Evolutionary conservation across 768 basidiomycete genomes (phyloP).

Genomic region (Phaeolepiota aurea): DNA sequence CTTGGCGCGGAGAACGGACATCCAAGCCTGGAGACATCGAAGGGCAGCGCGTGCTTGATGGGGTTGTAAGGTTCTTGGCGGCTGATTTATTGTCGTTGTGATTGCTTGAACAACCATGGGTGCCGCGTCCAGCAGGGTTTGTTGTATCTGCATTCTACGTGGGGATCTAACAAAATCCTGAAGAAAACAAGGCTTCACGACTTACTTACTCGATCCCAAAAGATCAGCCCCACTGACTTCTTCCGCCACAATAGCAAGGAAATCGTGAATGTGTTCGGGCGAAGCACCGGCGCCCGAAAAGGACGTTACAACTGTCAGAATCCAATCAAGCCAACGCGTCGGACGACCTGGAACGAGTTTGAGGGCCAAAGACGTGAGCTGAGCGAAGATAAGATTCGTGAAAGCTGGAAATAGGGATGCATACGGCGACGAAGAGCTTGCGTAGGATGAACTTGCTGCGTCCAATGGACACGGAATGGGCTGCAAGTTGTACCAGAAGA

Average conservation of each 20-base stretch:
- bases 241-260: constrained; percentile 77
- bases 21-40: constrained; percentile 80
- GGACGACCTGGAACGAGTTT: constrained; percentile 55
- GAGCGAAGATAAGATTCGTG: constrained; percentile 5
- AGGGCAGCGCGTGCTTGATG: constrained; percentile 63
- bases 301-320: constrained; percentile 51
- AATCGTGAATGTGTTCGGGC: constrained; percentile 58
- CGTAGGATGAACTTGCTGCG: constrained; percentile 68
- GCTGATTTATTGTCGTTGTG: constrained; percentile 41
- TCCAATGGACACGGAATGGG: constrained; percentile 50
- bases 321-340: constrained; percentile 70
- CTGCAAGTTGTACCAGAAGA: constrained; percentile 62
- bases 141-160: constrained; percentile 51
- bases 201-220: constrained; percentile 64
- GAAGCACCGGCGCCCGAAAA: constrained; percentile 55
- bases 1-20: constrained; percentile 61
- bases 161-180: constrained; percentile 2
- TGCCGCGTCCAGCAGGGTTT: constrained; percentile 58
- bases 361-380: constrained; percentile 66
- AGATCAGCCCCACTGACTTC: constrained; percentile 75
- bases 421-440: constrained; percentile 82
- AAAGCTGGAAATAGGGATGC: constrained; percentile 14
- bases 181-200: constrained; percentile 9
- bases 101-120: constrained; percentile 69
- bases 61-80: constrained; percentile 17